Conservation (phyloP, 352 stramenopile genomes). For the Phytophthora cactorum region DNA sequence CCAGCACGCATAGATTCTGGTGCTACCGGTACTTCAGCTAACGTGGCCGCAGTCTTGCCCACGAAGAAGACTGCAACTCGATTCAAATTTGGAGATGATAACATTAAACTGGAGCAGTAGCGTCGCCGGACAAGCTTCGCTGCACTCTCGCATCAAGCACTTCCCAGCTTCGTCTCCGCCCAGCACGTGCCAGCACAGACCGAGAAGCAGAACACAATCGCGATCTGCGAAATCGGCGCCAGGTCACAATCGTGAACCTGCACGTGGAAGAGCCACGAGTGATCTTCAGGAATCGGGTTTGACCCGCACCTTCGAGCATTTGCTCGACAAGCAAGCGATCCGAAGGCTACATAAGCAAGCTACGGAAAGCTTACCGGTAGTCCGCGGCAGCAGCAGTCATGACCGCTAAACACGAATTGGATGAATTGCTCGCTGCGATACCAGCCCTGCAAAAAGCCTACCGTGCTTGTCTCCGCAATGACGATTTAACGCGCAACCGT, state of each 20-base stretch:
- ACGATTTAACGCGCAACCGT: slow-evolving; percentile 12
- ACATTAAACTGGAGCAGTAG: background rate
- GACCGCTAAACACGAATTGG: background rate
- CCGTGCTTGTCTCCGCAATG: slow-evolving; percentile 4
- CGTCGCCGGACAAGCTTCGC: background rate
- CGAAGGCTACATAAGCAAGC: background rate
- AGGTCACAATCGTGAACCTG: slow-evolving; percentile 25
- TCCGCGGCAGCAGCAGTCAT: background rate
- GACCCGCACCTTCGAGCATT: too few relatives aligned
- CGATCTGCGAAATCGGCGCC: slow-evolving; percentile 24
- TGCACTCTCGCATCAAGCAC: background rate
- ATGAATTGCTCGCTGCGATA: slow-evolving; percentile 4
- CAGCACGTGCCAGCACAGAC: slow-evolving; percentile 27
- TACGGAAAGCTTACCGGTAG: background rate
- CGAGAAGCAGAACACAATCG: slow-evolving; percentile 26
- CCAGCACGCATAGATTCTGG: slow-evolving; percentile 2
- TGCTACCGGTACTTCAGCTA: background rate
- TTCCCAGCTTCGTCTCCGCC: slow-evolving; percentile 27
- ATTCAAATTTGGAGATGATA: background rate
- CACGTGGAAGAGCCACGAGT: slow-evolving; percentile 27
- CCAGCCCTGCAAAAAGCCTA: background rate
- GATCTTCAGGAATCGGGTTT: slow-evolving; percentile 18
- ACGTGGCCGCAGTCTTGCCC: background rate
- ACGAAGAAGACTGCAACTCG: too few relatives aligned
- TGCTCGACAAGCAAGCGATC: background rate